A percentile compares a stretch with the other conserved stretches of the same genome.
Evolutionary conservation across 2,329 filamentous ascomycete species (phyloP).

Genomic region (Beauveria medogensis): DNA sequence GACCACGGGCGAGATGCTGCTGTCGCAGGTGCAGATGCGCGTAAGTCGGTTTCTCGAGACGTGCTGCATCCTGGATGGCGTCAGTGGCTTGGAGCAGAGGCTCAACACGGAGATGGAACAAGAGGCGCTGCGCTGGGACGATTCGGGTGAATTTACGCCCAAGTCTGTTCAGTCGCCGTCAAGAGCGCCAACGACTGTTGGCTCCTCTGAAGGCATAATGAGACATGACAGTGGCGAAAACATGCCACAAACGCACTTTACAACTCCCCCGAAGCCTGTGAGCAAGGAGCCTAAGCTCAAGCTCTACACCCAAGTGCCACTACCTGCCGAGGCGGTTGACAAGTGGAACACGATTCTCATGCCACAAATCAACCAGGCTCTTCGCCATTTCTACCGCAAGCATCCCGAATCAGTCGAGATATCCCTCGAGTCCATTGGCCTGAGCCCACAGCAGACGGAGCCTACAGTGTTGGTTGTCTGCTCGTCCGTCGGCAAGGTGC

Average conservation of each 20-base stretch:
- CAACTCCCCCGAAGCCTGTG: background rate
- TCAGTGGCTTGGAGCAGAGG: conserved; percentile 47
- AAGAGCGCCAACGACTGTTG: background rate
- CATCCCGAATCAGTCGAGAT: conserved; percentile 72
- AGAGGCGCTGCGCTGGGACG: background rate
- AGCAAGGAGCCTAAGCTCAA: conserved; percentile 37
- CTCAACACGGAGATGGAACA: conserved; percentile 39
- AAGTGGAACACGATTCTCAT: conserved; percentile 66
- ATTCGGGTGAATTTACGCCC: background rate
- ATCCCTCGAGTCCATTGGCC: conserved; percentile 66
- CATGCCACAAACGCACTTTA: background rate
- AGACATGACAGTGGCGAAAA: background rate
- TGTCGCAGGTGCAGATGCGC: conserved; percentile 45
- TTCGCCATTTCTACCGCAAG: conserved; percentile 63
- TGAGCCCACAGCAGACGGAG: conserved; percentile 54
- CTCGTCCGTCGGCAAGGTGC: conserved; percentile 64
- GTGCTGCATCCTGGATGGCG: conserved; percentile 51
- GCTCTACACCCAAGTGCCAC: conserved; percentile 50
- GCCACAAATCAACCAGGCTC: conserved; percentile 63
- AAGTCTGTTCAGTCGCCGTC: background rate
- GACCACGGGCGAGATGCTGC: conserved; percentile 40
- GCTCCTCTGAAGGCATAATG: background rate
- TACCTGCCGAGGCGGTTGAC: conserved; percentile 54
- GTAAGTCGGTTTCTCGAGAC: conserved; percentile 52
- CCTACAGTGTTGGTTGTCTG: conserved; percentile 74